phyloP scores from a whole-genome alignment of 1,139 yeast species.

The Kluyveromyces marxianus region DNA sequence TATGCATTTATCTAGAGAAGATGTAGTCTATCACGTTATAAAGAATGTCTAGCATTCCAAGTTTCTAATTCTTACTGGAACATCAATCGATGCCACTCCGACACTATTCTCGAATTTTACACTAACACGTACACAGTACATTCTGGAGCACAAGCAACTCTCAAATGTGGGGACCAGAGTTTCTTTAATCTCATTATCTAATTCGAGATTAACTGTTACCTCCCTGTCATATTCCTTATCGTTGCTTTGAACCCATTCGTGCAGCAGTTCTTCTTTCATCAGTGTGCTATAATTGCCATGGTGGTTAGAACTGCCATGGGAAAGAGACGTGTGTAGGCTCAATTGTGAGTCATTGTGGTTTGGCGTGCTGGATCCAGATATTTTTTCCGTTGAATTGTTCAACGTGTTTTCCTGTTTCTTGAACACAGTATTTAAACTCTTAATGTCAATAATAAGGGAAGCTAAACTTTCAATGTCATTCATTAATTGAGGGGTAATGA shows the following conservation, averaged over 20 bases:
- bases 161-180: slow-evolving; percentile 54
- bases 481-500: slow-evolving; percentile 17
- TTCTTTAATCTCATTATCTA: slow-evolving; percentile 27
- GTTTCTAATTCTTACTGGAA: slow-evolving; percentile 27
- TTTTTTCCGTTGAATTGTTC: slow-evolving; percentile 3
- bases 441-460: slow-evolving; percentile 15
- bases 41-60: slow-evolving; percentile 4
- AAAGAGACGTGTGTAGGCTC: neutral
- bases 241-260: slow-evolving; percentile 19
- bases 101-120: slow-evolving; percentile 29
- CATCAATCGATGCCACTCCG: slow-evolving; percentile 26
- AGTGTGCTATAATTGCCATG: slow-evolving; percentile 12
- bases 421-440: slow-evolving; percentile 17
- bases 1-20: neutral
- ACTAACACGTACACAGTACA: slow-evolving; percentile 37
- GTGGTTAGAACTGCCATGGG: slow-evolving; percentile 8
- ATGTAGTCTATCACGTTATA: neutral
- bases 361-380: neutral
- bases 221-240: slow-evolving; percentile 19
- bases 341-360: slow-evolving; percentile 6
- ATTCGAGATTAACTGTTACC: slow-evolving; percentile 25
- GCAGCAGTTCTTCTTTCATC: slow-evolving; percentile 16
- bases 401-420: slow-evolving; percentile 23
- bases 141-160: slow-evolving; percentile 45
- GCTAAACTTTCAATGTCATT: slow-evolving; percentile 24